Base-by-base conservation (phyloP, 208 protist species). In the Leishmania guyanensis region DNA sequence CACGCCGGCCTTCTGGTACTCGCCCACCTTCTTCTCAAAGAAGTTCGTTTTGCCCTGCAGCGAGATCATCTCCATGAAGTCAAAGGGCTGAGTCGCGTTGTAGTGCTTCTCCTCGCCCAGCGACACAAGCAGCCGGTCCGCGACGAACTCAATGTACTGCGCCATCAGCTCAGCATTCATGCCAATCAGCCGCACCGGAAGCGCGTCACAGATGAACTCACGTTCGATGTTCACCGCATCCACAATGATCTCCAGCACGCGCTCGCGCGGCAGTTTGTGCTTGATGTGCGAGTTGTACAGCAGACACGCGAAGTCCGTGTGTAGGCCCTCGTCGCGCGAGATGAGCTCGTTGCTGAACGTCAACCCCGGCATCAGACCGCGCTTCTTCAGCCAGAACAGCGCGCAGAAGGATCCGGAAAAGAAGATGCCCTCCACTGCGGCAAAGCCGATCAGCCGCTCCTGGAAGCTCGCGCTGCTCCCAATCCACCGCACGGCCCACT, bases 341-440 rank as follows among this genome's bases (percentile, higher is more conserved):
- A 99, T 99, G 17, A 99, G 93, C 92, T 99, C 99, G 90, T 99
- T 99, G 77, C 95, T 98, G 91, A 99, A 99, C 39, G 98, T 99
- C 54, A 99, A 97, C 29, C 99, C 99, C 1, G 98, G 99, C 99
- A 99, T 99, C 80, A 99, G 85, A 26, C 98, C 99, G 75, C 99
- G 95, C 92, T 99, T 99, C 98, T 99, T 99, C 65, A 99, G 86
- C 99, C 99, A 99, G 91, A 99, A 99, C 66, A 99, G 98, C 33
- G 98, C 91, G 86, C 99, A 99, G 93, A 99, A 99, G 43, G 93
- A 98, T 56, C 99, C 99, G 64, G 93, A 98, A 91, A 99, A 99
- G 94, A 99, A 99, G 85, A 99, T 99, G 86, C 99, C 99, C 88
- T 99, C 99, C 22, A 99, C 99, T 16, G 96, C 95, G 9, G 99